phyloP scores from a whole-genome alignment of 371 early-diverging fungal genomes.

The Mucor circinelloides region DNA sequence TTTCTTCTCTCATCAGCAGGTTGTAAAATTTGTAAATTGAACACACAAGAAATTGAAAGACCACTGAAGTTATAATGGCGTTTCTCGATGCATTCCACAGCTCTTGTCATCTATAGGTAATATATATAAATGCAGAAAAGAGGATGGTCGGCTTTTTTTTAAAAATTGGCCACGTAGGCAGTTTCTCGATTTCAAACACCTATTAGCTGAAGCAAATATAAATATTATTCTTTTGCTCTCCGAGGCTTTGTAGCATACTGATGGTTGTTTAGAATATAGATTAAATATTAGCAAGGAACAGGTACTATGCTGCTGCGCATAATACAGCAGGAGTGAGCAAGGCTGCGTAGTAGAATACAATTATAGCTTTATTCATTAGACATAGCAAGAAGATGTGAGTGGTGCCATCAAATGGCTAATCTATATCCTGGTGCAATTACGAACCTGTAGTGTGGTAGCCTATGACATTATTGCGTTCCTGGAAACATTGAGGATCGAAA shows the following conservation, averaged over 20 bases:
- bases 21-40: background rate
- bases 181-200: background rate
- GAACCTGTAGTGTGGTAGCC: too few relatives aligned
- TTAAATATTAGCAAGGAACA: too few relatives aligned
- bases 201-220: background rate
- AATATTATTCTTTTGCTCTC: background rate
- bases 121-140: background rate
- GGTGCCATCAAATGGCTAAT: too few relatives aligned
- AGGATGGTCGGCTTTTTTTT: background rate
- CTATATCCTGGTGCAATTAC: too few relatives aligned
- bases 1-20: background rate
- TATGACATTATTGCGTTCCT: too few relatives aligned
- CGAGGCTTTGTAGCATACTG: background rate
- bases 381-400: too few relatives aligned
- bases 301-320: too few relatives aligned
- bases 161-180: background rate
- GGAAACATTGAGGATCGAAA: too few relatives aligned
- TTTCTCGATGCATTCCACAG: conserved; percentile 1
- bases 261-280: too few relatives aligned
- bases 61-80: conserved; percentile 2
- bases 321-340: too few relatives aligned
- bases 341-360: too few relatives aligned
- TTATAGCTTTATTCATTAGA: too few relatives aligned
- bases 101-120: background rate
- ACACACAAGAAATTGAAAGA: conserved; percentile 2